Base-by-base conservation (phyloP, 139 green algal genomes). In the Coelastrella sp. region DNA sequence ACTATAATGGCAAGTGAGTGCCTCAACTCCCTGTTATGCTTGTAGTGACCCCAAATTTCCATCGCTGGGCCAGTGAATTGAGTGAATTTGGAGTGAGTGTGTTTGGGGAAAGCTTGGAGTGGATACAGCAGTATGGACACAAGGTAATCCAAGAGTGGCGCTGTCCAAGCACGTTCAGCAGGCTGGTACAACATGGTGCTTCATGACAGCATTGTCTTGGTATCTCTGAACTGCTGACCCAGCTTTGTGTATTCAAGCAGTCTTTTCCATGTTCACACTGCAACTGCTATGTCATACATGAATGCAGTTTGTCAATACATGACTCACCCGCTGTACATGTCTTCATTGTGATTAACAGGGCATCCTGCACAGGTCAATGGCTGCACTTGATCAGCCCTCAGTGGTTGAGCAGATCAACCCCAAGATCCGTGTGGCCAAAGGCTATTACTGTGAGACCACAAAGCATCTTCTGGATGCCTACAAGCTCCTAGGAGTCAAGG, bases 101-200 rank as follows among this genome's bases (percentile, higher is more conserved):
- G 40, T 79, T 79, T 79, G 69, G 69, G 3, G 69, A 79, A 41
- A 79, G 69, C 40, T 13, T 79, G 25, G 69, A 79, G 69, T 79
- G 69, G 69, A 79, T 79, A 1, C 69, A 79, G 69, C 25, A 79
- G 69, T 79, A 79, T 11, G 69, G 69, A 2, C 69, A 79, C 40
- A 79, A 79, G 69, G 69, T 79, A 41, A n/a, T n/a, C n/a, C n/a
- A n/a, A n/a, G n/a, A n/a, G n/a, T n/a, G n/a, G n/a, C n/a, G n/a
- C n/a, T n/a, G n/a, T n/a, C n/a, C n/a, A n/a, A n/a, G n/a, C n/a
- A n/a, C n/a, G n/a, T n/a, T n/a, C n/a, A n/a, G n/a, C n/a, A n/a
- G n/a, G n/a, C n/a, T n/a, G n/a, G n/a, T n/a, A n/a, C n/a, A n/a
- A n/a, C n/a, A n/a, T n/a, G n/a, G n/a, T n/a, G n/a, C 48, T 57